Percentiles rank a stretch among this genome's conserved stretches.
These are phyloP conservation scores for Anacardium occidentale DNA, from an alignment of 345 rosid species.

Conservation along the genomic window DNA sequence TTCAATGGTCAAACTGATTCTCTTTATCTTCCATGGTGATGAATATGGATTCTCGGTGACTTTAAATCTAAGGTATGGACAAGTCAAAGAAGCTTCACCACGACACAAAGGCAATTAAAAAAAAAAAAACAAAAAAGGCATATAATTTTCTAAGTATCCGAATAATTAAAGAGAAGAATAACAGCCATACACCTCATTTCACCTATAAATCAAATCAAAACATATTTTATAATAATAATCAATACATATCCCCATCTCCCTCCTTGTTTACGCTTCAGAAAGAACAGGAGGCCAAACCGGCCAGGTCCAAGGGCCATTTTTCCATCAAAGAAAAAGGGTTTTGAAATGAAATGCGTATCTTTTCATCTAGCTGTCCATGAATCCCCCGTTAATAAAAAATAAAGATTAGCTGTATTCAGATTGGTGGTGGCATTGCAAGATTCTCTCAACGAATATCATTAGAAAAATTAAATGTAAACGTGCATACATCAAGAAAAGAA, in stretches of 20 bases:
- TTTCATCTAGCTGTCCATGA: conserved; percentile 15
- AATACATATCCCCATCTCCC: conserved; percentile 6
- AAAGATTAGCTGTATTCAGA: conserved; percentile 23
- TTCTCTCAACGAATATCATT: conserved; percentile 8
- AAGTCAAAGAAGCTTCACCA: too few species aligned
- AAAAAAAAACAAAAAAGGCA: too few species aligned
- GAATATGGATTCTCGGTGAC: not conserved
- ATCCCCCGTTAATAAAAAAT: not conserved
- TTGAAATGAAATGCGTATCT: not conserved
- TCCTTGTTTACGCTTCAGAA: not conserved
- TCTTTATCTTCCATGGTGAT: not conserved
- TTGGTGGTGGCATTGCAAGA: conserved; percentile 1
- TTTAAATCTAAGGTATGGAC: conserved; percentile 3
- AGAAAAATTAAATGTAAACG: not conserved
- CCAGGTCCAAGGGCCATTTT: conserved; percentile 5
- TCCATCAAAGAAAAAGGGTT: not conserved
- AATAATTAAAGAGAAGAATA: conserved; percentile 13
- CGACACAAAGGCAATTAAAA: too few species aligned
- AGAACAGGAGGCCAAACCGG: not conserved
- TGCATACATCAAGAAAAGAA: not conserved
- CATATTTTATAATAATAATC: not conserved
- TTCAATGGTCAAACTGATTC: not conserved
- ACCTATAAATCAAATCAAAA: not conserved
- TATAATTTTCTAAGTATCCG: too few species aligned
- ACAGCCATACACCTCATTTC: conserved; percentile 8